A percentile compares a stretch with the other conserved stretches of the same genome.
These are phyloP conservation scores for Dictyostelium capitatum DNA, from an alignment of 78 protist genomes.

Conservation along the genomic window DNA sequence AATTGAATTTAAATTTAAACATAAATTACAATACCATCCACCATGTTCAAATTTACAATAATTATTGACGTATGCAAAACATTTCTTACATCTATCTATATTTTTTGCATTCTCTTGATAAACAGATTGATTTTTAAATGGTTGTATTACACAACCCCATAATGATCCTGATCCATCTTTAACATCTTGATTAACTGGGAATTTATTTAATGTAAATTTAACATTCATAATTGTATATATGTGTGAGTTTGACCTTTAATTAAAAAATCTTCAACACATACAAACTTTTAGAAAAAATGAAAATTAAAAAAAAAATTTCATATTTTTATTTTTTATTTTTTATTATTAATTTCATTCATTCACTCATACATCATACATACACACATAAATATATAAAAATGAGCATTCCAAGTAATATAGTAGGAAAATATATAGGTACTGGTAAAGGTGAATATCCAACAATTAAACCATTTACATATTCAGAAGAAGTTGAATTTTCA, in stretches of 20 bases:
- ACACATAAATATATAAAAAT: background rate
- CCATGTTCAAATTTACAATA: background rate
- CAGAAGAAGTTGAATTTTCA: constrained; percentile 38
- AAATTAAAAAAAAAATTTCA: background rate
- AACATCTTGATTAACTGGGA: constrained; percentile 29
- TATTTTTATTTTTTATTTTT: background rate
- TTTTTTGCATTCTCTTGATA: constrained; percentile 11
- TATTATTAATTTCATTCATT: background rate
- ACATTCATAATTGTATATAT: constrained; percentile 27
- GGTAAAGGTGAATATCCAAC: constrained; percentile 67
- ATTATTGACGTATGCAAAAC: constrained; percentile 51
- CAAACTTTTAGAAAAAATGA: background rate
- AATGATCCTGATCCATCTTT: constrained; percentile 47
- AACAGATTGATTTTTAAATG: constrained; percentile 20
- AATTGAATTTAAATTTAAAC: background rate
- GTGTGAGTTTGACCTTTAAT: background rate
- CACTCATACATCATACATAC: too few relatives aligned
- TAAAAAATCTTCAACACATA: background rate
- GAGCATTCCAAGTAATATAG: too few relatives aligned
- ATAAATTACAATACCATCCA: constrained; percentile 37
- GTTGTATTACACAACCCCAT: constrained; percentile 73
- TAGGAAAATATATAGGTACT: background rate
- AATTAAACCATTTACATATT: constrained; percentile 39
- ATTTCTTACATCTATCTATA: constrained; percentile 51
- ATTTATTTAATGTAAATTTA: constrained; percentile 22